These are phyloP conservation scores for Fraxinus greggii DNA, from an alignment of 305 asterid genomes.

Conservation along the genomic window DNA sequence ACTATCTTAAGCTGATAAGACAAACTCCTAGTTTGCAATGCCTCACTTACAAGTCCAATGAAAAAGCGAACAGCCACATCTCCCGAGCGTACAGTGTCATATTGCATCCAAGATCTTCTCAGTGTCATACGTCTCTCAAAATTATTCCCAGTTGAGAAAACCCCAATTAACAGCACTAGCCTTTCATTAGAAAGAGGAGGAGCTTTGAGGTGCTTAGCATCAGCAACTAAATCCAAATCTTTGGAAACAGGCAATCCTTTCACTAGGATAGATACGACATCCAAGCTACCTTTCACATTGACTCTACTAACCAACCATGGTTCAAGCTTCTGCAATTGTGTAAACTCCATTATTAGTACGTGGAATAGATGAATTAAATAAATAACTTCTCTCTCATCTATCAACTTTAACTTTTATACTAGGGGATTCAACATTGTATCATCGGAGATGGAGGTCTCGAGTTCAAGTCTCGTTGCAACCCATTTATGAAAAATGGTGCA, in stretches of 20 bases:
- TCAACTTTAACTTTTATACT: neutral
- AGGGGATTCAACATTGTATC: neutral
- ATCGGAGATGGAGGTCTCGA: neutral
- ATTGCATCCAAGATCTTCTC: conserved; percentile 95
- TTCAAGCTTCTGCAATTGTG: conserved; percentile 70
- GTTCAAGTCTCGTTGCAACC: neutral
- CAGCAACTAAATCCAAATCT: conserved; percentile 55
- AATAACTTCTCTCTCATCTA: neutral
- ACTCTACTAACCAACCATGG: conserved; percentile 84
- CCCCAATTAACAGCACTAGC: conserved; percentile 65
- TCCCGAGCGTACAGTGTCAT: conserved; percentile 67
- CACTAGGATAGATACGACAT: conserved; percentile 59
- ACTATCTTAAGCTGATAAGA: conserved; percentile 11
- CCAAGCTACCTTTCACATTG: conserved; percentile 64
- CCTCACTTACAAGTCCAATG: conserved; percentile 89
- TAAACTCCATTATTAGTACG: neutral
- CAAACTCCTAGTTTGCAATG: conserved; percentile 12
- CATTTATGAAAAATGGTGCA: neutral
- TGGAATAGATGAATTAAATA: neutral
- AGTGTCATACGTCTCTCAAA: conserved; percentile 92
- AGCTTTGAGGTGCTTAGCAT: conserved; percentile 65
- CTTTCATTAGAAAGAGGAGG: conserved; percentile 46
- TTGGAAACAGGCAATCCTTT: conserved; percentile 78
- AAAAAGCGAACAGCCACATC: conserved; percentile 86
- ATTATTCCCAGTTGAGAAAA: conserved; percentile 85